Conservation (phyloP, 805 yeast genomes). For the Saccharomycopsis sp. region DNA sequence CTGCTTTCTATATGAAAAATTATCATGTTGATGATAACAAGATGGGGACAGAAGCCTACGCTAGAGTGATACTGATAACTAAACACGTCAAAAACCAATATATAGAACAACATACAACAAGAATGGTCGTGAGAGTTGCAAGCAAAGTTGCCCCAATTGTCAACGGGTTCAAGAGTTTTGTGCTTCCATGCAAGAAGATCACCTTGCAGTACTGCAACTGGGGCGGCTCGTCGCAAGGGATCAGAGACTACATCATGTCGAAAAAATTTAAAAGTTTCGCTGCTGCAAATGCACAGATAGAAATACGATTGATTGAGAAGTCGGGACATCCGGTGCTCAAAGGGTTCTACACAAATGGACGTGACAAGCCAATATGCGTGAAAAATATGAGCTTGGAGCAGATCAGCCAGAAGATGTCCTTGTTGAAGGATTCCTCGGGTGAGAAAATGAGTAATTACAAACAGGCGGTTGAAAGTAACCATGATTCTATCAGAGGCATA, state of each 20-base stretch:
- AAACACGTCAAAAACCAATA: too few species aligned
- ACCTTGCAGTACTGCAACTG: conserved; percentile 83
- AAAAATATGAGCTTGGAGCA: conserved; percentile 60
- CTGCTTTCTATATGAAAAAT: neutral
- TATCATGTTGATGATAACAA: neutral
- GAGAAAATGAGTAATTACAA: conserved; percentile 47
- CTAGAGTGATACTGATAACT: too few species aligned
- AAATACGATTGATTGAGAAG: conserved; percentile 61
- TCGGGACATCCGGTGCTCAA: conserved; percentile 77
- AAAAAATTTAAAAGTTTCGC: conserved; percentile 52
- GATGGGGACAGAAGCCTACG: neutral
- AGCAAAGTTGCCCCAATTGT: conserved; percentile 20
- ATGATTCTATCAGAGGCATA: conserved; percentile 85
- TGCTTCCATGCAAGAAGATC: conserved; percentile 52
- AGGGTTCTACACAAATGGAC: conserved; percentile 46
- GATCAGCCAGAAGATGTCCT: conserved; percentile 57
- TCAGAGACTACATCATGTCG: conserved; percentile 58
- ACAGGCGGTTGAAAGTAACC: conserved; percentile 73
- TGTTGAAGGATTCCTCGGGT: conserved; percentile 67
- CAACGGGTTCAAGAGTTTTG: conserved; percentile 16
- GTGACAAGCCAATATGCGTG: conserved; percentile 62
- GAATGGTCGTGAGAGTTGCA: conserved; percentile 20
- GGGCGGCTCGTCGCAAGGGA: conserved; percentile 91
- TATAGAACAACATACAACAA: too few species aligned
- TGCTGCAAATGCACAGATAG: conserved; percentile 51